phyloP scores from a whole-genome alignment of 2,329 filamentous ascomycete species.

The Tetracladium maxilliforme region DNA sequence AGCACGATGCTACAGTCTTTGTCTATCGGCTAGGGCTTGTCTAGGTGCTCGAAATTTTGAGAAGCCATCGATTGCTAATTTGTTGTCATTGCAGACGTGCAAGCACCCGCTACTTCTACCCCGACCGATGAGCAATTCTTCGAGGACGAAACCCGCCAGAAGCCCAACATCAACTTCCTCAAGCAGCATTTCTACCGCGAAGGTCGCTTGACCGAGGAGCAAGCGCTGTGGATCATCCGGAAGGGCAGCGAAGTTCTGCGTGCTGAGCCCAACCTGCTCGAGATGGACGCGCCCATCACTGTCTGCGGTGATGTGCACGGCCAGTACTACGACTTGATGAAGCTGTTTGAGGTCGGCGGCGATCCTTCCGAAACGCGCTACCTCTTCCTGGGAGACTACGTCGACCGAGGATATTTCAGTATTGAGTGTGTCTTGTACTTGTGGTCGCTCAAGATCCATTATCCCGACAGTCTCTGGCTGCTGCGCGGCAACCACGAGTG shows the following conservation, averaged over 20 bases:
- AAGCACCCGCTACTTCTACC: conserved; percentile 87
- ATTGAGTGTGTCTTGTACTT: conserved; percentile 98
- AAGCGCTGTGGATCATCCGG: conserved; percentile 89
- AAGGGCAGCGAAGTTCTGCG: conserved; percentile 78
- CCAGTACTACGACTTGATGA: conserved; percentile 99
- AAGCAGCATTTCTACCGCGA: conserved; percentile 99
- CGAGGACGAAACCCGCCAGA: conserved; percentile 68
- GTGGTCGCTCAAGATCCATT: conserved; percentile 98
- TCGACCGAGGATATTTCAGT: conserved; percentile 96
- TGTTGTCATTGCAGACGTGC: conserved; percentile 54
- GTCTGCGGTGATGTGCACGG: conserved; percentile 97
- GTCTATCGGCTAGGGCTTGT: conserved; percentile 2
- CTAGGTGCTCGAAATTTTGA: neutral
- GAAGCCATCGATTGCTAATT: conserved; percentile 1
- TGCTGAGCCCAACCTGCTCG: conserved; percentile 84
- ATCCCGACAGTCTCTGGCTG: conserved; percentile 92
- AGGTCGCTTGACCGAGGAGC: conserved; percentile 90
- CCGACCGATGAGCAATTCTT: conserved; percentile 93
- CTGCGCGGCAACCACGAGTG: conserved; percentile 97
- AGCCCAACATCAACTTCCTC: conserved; percentile 85
- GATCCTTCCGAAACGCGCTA: conserved; percentile 94
- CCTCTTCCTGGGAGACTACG: conserved; percentile 94
- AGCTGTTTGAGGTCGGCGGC: conserved; percentile 95
- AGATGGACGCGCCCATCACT: conserved; percentile 99
- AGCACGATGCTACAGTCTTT: conserved; percentile 1